These are phyloP conservation scores for Trichoderma asperellum DNA, from an alignment of 2,329 filamentous ascomycete genomes.

Conservation along the genomic window DNA sequence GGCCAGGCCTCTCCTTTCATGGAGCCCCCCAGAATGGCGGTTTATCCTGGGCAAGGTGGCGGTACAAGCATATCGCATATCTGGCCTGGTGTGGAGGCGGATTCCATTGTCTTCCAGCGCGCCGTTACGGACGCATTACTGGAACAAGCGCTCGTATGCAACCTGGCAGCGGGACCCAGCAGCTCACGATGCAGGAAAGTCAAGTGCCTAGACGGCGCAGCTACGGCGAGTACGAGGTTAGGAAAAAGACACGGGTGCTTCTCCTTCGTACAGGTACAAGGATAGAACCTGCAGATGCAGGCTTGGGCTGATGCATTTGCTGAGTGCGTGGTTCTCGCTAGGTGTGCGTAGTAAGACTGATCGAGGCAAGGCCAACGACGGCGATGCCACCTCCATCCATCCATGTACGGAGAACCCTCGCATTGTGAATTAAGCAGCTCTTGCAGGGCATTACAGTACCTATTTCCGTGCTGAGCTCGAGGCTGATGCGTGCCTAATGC, in stretches of 20 bases:
- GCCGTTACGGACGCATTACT: constrained; percentile 4
- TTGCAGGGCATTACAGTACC: neutral
- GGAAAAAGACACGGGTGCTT: neutral
- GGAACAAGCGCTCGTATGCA: neutral
- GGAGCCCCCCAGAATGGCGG: constrained; percentile 12
- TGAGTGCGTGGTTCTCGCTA: neutral
- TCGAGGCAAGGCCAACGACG: neutral
- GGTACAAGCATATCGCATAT: neutral
- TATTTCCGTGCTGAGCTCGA: neutral
- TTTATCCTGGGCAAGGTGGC: constrained; percentile 6
- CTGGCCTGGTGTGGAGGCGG: neutral
- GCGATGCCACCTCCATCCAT: neutral
- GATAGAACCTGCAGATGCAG: neutral
- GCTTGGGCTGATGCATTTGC: neutral
- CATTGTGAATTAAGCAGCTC: neutral
- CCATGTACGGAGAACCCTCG: constrained; percentile 1
- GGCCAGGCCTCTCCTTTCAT: constrained; percentile 23
- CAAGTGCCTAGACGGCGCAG: neutral
- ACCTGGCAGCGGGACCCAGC: neutral
- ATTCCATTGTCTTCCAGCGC: neutral
- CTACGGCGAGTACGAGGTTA: neutral
- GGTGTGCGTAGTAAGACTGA: neutral
- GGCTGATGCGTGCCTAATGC: neutral
- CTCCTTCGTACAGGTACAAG: neutral
- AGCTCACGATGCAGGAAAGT: neutral